Conservation (phyloP, 805 yeast species). For the Kodamaea laetipori region DNA sequence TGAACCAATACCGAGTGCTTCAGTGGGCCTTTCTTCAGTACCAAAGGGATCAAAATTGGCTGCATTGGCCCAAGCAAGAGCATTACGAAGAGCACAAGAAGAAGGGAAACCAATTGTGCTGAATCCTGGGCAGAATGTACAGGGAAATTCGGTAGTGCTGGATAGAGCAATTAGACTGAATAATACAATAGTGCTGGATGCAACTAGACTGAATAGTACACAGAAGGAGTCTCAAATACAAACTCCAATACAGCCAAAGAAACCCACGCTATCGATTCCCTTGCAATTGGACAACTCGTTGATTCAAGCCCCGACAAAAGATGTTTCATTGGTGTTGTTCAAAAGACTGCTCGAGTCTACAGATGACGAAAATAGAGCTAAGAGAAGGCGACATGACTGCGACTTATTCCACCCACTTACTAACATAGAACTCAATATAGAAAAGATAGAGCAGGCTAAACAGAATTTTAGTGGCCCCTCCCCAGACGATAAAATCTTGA, state of each 20-base stretch:
- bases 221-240: background rate
- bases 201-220: background rate
- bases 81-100: conserved; percentile 4
- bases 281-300: conserved; percentile 7
- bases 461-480: conserved; percentile 67
- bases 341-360: conserved; percentile 10
- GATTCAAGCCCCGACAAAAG: conserved; percentile 10
- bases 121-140: no score
- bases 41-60: conserved; percentile 43
- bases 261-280: background rate
- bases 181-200: no score
- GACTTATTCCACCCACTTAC: conserved; percentile 38
- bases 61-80: conserved; percentile 48
- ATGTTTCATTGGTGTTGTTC: conserved; percentile 6
- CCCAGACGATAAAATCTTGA: conserved; percentile 74
- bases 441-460: conserved; percentile 41
- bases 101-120: background rate
- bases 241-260: background rate
- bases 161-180: no score
- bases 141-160: no score
- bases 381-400: conserved; percentile 24
- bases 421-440: conserved; percentile 41
- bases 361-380: conserved; percentile 15
- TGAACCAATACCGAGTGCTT: conserved; percentile 6
- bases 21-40: background rate